phyloP scores from a whole-genome alignment of 352 stramenopile species.

The Lagenidium sp. region DNA sequence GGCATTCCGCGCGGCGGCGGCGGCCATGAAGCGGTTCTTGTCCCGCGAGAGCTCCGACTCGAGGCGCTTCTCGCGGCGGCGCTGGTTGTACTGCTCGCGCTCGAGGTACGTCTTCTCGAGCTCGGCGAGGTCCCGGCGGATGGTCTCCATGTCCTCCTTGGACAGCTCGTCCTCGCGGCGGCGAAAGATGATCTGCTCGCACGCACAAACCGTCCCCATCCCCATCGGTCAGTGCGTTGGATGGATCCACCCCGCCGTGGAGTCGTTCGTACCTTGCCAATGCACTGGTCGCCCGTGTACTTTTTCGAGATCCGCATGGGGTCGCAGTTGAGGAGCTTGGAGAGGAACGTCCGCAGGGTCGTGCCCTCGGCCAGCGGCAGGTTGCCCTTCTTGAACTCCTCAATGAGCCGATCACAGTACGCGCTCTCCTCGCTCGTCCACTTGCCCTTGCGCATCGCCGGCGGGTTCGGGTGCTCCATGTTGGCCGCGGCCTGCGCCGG shows the following conservation, averaged over 20 bases:
- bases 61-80: constrained; percentile 79
- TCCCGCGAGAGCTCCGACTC: constrained; percentile 74
- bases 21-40: constrained; percentile 47
- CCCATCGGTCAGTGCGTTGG: no score
- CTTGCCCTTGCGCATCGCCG: constrained; percentile 89
- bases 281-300: constrained; percentile 97
- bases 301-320: constrained; percentile 99
- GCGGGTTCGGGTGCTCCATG: constrained; percentile 18
- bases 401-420: constrained; percentile 95
- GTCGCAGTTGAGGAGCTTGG: constrained; percentile 97
- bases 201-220: background rate
- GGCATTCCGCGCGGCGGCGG: constrained; percentile 1
- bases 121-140: constrained; percentile 73
- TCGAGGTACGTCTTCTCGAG: constrained; percentile 96
- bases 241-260: no score
- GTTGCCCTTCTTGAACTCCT: constrained; percentile 97
- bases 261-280: constrained; percentile 94
- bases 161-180: constrained; percentile 65
- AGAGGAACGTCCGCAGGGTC: constrained; percentile 96
- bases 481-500: constrained; percentile 16
- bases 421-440: constrained; percentile 96
- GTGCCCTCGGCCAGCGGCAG: constrained; percentile 96
- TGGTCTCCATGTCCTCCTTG: constrained; percentile 72
- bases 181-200: constrained; percentile 48
- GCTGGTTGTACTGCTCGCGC: constrained; percentile 91